Conservation (phyloP, 2,329 filamentous ascomycete species). For the Ceratocystis eucalypticola region DNA sequence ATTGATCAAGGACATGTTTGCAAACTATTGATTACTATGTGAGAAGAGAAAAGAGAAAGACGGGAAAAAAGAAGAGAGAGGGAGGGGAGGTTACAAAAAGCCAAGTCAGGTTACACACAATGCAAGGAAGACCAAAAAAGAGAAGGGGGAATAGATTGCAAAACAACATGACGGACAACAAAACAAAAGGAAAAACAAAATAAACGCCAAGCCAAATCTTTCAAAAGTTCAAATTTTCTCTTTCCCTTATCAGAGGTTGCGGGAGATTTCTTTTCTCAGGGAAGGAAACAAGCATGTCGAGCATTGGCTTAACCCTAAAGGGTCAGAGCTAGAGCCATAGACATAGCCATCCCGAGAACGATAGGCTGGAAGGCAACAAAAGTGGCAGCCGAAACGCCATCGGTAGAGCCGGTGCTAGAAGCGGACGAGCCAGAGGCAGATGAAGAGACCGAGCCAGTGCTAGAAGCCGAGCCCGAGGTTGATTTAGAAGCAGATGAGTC, state of each 20-base stretch:
- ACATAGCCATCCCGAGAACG: constrained; percentile 19
- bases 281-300: not conserved
- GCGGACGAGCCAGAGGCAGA: constrained; percentile 6
- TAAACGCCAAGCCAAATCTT: not conserved
- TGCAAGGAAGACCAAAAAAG: not conserved
- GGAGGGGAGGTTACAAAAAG: not conserved
- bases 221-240: not conserved
- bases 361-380: constrained; percentile 18
- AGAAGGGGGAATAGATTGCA: constrained; percentile 7
- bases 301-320: constrained; percentile 13
- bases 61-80: not conserved
- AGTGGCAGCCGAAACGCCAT: constrained; percentile 12
- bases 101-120: not conserved
- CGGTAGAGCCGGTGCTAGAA: constrained; percentile 1
- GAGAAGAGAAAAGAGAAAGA: not conserved
- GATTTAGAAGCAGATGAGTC: constrained; percentile 15
- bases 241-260: not conserved
- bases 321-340: constrained; percentile 18
- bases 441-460: constrained; percentile 4
- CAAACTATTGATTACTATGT: not conserved
- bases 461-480: constrained; percentile 8
- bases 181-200: constrained; percentile 4
- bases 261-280: not conserved
- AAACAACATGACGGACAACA: constrained; percentile 2
- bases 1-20: not conserved